phyloP scores from a whole-genome alignment of 371 early-diverging fungal genomes.

The Sporodiniella umbellata region DNA sequence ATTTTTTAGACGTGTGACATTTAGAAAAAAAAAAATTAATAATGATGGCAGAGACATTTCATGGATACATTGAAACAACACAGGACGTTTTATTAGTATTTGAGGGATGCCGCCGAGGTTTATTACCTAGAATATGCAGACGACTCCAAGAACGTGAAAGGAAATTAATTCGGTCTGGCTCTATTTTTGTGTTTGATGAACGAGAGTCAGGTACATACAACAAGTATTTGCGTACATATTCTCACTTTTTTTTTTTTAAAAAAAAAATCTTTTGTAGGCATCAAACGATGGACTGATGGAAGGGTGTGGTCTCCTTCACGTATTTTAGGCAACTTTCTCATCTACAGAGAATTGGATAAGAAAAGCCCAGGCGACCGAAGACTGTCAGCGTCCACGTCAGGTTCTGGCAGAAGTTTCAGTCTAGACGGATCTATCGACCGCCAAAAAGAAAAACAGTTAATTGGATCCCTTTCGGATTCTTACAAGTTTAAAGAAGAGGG shows the following conservation, averaged over 20 bases:
- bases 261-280: conserved; percentile 47
- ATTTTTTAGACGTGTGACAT: too few relatives aligned
- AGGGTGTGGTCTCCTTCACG: conserved; percentile 69
- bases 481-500: conserved; percentile 76
- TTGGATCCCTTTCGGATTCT: conserved; percentile 61
- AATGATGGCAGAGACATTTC: conserved; percentile 51
- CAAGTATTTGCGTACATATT: neutral
- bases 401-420: conserved; percentile 21
- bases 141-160: conserved; percentile 64
- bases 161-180: conserved; percentile 55
- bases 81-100: conserved; percentile 66
- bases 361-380: conserved; percentile 25
- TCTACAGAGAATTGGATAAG: conserved; percentile 60
- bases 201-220: conserved; percentile 47
- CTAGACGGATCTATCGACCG: conserved; percentile 25
- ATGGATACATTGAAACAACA: conserved; percentile 53
- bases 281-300: conserved; percentile 79
- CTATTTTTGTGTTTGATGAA: conserved; percentile 74
- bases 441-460: conserved; percentile 54
- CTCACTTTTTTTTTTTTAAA: too few relatives aligned
- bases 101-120: conserved; percentile 62
- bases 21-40: too few relatives aligned
- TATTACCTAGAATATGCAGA: conserved; percentile 55
- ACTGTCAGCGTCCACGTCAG: conserved; percentile 10
- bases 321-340: conserved; percentile 59